phyloP scores from a whole-genome alignment of 306 rosid genomes.

The Begonia loranthoides region DNA sequence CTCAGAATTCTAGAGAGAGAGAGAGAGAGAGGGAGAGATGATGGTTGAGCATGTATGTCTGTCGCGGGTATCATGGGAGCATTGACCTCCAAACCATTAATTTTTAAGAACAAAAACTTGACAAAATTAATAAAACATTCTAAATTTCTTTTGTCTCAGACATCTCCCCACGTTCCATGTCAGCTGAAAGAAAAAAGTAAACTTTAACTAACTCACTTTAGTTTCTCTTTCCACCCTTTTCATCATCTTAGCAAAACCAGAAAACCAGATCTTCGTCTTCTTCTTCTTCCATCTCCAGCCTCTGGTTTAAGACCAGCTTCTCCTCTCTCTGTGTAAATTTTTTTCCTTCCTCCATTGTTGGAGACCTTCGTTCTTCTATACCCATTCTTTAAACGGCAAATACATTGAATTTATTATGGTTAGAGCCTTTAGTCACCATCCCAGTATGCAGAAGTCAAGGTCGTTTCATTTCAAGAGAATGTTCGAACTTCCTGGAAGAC shows the following conservation, averaged over 20 bases:
- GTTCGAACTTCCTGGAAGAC: slow-evolving; percentile 51
- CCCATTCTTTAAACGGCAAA: slow-evolving; percentile 7
- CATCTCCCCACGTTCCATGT: slow-evolving; percentile 20
- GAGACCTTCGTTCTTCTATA: slow-evolving; percentile 11
- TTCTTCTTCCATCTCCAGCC: not conserved
- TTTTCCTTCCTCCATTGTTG: not conserved
- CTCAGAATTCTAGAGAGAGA: too few species aligned
- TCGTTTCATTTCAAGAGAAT: slow-evolving; percentile 59
- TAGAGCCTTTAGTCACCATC: slow-evolving; percentile 35
- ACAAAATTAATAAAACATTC: slow-evolving; percentile 9
- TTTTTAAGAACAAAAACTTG: slow-evolving; percentile 15
- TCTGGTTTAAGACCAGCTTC: not conserved
- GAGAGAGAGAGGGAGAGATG: not conserved
- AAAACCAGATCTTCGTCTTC: not conserved
- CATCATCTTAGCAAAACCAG: not conserved
- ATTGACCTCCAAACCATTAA: slow-evolving; percentile 27
- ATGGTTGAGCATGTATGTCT: slow-evolving; percentile 16
- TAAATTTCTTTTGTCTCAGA: slow-evolving; percentile 13
- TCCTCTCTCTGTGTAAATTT: not conserved
- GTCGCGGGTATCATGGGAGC: slow-evolving; percentile 12
- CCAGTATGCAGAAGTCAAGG: slow-evolving; percentile 42
- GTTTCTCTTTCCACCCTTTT: not conserved
- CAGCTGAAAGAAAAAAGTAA: not conserved
- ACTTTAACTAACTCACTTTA: too few species aligned
- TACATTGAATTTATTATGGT: slow-evolving; percentile 37